A percentile compares a stretch with the other conserved stretches of the same genome.
Conservation (phyloP, 2,329 filamentous ascomycete species). For the Exophiala alcalophila region DNA sequence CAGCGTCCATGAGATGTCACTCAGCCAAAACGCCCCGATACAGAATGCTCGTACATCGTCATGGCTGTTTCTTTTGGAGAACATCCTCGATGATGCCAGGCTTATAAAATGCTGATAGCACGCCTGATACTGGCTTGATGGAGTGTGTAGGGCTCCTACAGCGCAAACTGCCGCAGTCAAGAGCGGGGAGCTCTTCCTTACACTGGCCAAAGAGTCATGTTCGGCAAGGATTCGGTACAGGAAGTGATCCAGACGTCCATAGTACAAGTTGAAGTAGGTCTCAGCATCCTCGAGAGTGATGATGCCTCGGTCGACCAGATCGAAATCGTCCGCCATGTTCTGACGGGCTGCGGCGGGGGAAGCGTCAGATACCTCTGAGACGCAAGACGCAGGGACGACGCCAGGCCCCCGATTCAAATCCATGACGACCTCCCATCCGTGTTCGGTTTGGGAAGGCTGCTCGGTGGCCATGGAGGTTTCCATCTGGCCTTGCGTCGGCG, state of each 20-base stretch:
- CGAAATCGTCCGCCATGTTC: constrained; percentile 31
- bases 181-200: constrained; percentile 54
- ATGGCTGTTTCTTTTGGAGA: constrained; percentile 55
- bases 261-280: constrained; percentile 52
- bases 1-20: constrained; percentile 60
- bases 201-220: constrained; percentile 49
- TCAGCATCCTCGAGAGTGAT: constrained; percentile 51
- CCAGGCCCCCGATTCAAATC: constrained; percentile 40
- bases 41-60: constrained; percentile 60
- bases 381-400: constrained; percentile 50
- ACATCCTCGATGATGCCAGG: constrained; percentile 55
- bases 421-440: constrained; percentile 40
- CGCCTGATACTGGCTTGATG: constrained; percentile 50
- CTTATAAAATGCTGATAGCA: constrained; percentile 58
- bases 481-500: neutral
- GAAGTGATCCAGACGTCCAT: constrained; percentile 51
- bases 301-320: constrained; percentile 52
- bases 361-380: constrained; percentile 51
- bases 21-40: constrained; percentile 61
- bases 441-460: constrained; percentile 28
- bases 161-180: constrained; percentile 56
- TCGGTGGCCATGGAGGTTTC: constrained; percentile 8
- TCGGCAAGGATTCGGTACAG: constrained; percentile 56
- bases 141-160: constrained; percentile 57
- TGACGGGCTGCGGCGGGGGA: constrained; percentile 39